Percentiles rank a stretch among this genome's conserved stretches.
Evolutionary conservation across 2,329 filamentous ascomycete genomes (phyloP).

Genomic region (Pyricularia grisea): DNA sequence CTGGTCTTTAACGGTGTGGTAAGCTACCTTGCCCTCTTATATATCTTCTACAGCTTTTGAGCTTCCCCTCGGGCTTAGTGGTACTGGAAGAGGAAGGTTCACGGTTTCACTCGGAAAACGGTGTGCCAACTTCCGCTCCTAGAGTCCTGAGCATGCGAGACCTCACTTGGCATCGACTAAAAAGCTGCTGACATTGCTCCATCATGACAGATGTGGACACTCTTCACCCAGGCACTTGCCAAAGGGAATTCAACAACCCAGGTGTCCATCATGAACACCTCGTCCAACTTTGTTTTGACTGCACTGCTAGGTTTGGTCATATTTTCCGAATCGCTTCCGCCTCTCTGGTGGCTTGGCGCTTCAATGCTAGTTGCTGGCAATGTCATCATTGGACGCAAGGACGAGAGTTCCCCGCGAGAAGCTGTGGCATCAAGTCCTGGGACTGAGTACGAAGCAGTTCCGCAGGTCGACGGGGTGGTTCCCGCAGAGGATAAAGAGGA

Average conservation of each 20-base stretch:
- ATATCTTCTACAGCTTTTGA: neutral
- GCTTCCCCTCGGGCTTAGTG: neutral
- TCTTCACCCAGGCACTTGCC: slow-evolving; percentile 72
- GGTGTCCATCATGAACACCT: slow-evolving; percentile 75
- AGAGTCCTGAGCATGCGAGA: neutral
- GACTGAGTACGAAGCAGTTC: slow-evolving; percentile 19
- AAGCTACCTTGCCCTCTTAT: slow-evolving; percentile 15
- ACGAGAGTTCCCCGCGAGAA: slow-evolving; percentile 30
- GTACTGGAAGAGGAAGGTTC: neutral
- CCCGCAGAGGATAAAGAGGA: slow-evolving; percentile 11
- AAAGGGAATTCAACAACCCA: slow-evolving; percentile 67
- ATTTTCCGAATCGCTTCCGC: slow-evolving; percentile 62
- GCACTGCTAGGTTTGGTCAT: slow-evolving; percentile 61
- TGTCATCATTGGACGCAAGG: slow-evolving; percentile 66
- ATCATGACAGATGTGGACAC: slow-evolving; percentile 59
- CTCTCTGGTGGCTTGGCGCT: slow-evolving; percentile 70
- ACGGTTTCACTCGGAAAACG: neutral
- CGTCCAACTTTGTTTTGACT: slow-evolving; percentile 71
- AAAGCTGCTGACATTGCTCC: neutral
- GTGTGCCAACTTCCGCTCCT: neutral
- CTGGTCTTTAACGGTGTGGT: slow-evolving; percentile 64
- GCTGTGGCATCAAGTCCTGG: slow-evolving; percentile 14
- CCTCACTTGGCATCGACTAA: neutral
- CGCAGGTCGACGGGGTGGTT: slow-evolving; percentile 12
- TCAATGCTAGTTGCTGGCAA: slow-evolving; percentile 64